Evolutionary conservation across 805 yeast genomes (phyloP).

Genomic region (Candida glaebosa): DNA sequence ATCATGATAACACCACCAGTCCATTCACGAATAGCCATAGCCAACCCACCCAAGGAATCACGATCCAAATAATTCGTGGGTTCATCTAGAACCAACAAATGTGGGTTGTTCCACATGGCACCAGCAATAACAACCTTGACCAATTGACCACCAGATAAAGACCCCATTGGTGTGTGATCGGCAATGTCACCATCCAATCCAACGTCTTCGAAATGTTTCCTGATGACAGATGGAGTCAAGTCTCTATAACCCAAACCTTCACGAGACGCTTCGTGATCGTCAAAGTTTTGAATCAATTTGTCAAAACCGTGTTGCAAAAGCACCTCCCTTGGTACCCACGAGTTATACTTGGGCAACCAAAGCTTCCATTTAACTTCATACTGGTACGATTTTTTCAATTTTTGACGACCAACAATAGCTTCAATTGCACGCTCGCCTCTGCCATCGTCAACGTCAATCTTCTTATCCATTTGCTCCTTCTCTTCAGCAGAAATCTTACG

Average conservation of each 20-base stretch:
- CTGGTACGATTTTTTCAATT: constrained; percentile 93
- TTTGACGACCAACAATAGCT: constrained; percentile 96
- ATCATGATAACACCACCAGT: constrained; percentile 97
- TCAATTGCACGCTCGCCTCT: constrained; percentile 85
- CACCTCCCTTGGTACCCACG: constrained; percentile 86
- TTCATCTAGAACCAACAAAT: constrained; percentile 91
- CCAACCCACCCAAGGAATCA: constrained; percentile 96
- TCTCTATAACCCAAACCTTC: constrained; percentile 47
- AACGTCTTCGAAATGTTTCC: constrained; percentile 95
- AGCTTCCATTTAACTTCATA: constrained; percentile 87
- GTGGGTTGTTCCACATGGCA: constrained; percentile 99
- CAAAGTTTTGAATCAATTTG: constrained; percentile 42
- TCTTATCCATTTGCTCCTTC: constrained; percentile 69
- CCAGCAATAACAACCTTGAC: constrained; percentile 99
- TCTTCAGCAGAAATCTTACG: constrained; percentile 79
- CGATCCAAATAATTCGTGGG: constrained; percentile 98
- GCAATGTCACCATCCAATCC: constrained; percentile 98
- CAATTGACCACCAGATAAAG: constrained; percentile 95
- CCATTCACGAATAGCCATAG: constrained; percentile 98
- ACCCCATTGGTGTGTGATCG: constrained; percentile 95
- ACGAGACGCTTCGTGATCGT: constrained; percentile 47
- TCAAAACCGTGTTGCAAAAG: constrained; percentile 61
- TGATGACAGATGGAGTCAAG: constrained; percentile 81
- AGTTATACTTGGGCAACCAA: constrained; percentile 89
- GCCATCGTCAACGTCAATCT: constrained; percentile 80